Conservation (phyloP, 2,329 filamentous ascomycete species). For the Ophiostoma sp. region DNA sequence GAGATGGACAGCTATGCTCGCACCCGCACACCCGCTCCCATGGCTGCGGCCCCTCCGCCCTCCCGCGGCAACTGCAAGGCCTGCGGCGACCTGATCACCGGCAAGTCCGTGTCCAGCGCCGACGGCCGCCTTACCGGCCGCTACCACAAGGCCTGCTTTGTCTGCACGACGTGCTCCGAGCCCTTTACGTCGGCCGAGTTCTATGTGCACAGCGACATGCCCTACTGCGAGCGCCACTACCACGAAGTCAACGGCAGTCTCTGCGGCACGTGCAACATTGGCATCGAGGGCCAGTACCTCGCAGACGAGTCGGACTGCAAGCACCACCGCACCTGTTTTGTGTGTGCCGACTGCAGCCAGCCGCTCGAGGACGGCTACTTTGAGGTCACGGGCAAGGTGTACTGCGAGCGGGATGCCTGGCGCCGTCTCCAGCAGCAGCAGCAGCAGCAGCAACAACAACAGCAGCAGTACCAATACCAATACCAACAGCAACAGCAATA, state of each 20-base stretch:
- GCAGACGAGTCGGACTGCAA: slow-evolving; percentile 74
- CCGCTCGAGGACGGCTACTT: slow-evolving; percentile 82
- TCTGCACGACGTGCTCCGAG: slow-evolving; percentile 74
- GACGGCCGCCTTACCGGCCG: slow-evolving; percentile 87
- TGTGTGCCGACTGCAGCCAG: slow-evolving; percentile 70
- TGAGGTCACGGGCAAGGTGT: slow-evolving; percentile 72
- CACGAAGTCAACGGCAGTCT: slow-evolving; percentile 85
- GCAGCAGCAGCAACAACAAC: slow-evolving; percentile 14
- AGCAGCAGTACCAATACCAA: slow-evolving; percentile 15
- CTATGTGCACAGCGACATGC: slow-evolving; percentile 81
- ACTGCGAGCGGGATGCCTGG: slow-evolving; percentile 83
- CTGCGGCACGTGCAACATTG: slow-evolving; percentile 70
- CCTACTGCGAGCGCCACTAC: slow-evolving; percentile 89
- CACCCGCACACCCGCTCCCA: not conserved
- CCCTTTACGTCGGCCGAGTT: slow-evolving; percentile 86
- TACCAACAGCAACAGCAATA: slow-evolving; percentile 16
- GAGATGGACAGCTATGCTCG: not conserved
- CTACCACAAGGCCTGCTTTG: slow-evolving; percentile 93
- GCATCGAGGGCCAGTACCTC: slow-evolving; percentile 91
- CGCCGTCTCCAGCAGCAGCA: slow-evolving; percentile 39
- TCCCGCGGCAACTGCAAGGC: slow-evolving; percentile 76
- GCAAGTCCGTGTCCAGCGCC: slow-evolving; percentile 89
- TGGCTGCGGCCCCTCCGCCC: not conserved
- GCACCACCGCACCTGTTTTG: slow-evolving; percentile 83
- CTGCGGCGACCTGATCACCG: slow-evolving; percentile 70